A percentile compares a stretch with the other conserved stretches of the same genome.
Evolutionary conservation across 192 early-diverging fungal species (phyloP).

Genomic region (Backusella sp.): DNA sequence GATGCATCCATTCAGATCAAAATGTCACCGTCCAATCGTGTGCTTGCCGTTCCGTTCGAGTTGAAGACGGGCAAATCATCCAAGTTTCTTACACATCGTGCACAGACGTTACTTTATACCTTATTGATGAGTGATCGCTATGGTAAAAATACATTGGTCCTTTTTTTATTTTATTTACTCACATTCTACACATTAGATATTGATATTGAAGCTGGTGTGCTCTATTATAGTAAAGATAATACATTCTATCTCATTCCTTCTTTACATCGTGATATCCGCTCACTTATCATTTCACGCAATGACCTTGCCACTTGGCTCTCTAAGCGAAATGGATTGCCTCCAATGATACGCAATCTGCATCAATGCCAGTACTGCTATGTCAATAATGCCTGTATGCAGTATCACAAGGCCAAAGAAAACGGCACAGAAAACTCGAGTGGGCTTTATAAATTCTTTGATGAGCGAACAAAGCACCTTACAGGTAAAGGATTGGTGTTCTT

Average conservation of each 20-base stretch:
- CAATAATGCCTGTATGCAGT: conserved; percentile 63
- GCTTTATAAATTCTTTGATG: conserved; percentile 59
- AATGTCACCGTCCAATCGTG: conserved; percentile 21
- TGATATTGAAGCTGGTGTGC: conserved; percentile 61
- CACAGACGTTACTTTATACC: conserved; percentile 86
- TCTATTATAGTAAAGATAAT: conserved; percentile 74
- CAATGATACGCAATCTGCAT: conserved; percentile 61
- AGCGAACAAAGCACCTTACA: conserved; percentile 58
- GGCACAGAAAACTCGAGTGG: conserved; percentile 59
- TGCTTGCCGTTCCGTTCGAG: conserved; percentile 77
- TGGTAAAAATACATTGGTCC: conserved; percentile 35
- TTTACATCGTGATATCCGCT: conserved; percentile 63
- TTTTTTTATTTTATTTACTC: neutral
- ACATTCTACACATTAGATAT: conserved; percentile 47
- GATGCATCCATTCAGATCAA: conserved; percentile 68
- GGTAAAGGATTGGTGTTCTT: conserved; percentile 67
- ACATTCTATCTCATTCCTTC: conserved; percentile 66
- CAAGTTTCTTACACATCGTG: conserved; percentile 63
- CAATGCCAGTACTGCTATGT: conserved; percentile 69
- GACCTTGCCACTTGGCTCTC: conserved; percentile 59
- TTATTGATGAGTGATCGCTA: conserved; percentile 84
- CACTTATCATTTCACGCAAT: conserved; percentile 76
- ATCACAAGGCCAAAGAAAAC: conserved; percentile 72
- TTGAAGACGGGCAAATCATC: conserved; percentile 76
- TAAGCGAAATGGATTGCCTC: conserved; percentile 53